A percentile compares a stretch with the other conserved stretches of the same genome.
These are phyloP conservation scores for Penicillium chermesinum DNA, from an alignment of 495 filamentous ascomycete genomes.

Conservation along the genomic window DNA sequence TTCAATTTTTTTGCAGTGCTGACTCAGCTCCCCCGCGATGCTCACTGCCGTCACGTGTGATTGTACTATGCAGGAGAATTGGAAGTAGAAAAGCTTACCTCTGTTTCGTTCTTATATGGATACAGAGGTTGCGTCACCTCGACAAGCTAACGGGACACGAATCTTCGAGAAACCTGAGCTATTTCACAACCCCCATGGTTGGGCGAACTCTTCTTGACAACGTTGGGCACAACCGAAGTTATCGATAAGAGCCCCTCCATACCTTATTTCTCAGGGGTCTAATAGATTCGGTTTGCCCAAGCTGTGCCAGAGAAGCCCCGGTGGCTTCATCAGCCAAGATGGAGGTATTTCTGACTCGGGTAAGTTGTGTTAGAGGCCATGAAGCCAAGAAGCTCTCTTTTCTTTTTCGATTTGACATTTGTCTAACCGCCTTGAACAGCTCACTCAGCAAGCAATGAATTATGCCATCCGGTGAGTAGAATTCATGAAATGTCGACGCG, in stretches of 20 bases:
- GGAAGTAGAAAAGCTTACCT: neutral
- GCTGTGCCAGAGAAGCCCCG: neutral
- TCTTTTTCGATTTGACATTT: neutral
- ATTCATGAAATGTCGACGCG: neutral
- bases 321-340: conserved; percentile 42
- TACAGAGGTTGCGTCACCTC: neutral
- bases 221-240: conserved; percentile 10
- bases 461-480: conserved; percentile 66
- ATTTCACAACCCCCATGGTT: neutral
- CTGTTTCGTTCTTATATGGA: neutral
- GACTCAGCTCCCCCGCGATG: conserved; percentile 37
- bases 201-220: neutral
- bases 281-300: conserved; percentile 4
- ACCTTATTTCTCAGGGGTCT: conserved; percentile 16
- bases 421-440: conserved; percentile 28
- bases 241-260: conserved; percentile 38
- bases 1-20: conserved; percentile 27
- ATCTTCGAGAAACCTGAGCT: neutral
- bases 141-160: neutral
- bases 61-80: conserved; percentile 2
- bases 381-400: neutral
- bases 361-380: conserved; percentile 29
- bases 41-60: conserved; percentile 16
- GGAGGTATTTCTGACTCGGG: conserved; percentile 70
- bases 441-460: conserved; percentile 83